Evolutionary conservation across 2,329 filamentous ascomycete genomes (phyloP), one percentile per base, ranked within the genome.

Genomic region (Erysiphe neolycopersici): DNA sequence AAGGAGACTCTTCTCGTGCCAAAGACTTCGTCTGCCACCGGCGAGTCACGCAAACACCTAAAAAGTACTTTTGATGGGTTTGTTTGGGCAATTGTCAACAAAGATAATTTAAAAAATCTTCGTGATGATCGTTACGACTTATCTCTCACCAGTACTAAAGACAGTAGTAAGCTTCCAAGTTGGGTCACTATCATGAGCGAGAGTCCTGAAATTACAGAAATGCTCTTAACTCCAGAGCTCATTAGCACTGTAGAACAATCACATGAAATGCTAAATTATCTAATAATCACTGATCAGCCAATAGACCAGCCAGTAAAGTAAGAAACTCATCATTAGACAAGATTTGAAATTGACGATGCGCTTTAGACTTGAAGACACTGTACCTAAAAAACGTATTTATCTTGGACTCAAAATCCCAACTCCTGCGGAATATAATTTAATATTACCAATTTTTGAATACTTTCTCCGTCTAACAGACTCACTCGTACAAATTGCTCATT

Each of bases 141-240:
- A 44, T 92, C 82, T 43, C 71, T 98, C 52, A 94, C 89, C 37
- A 75, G 76, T 50, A 94, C 87, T 57, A 93, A 92, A 68, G 89
- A 98, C 56, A 73, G 85, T 62, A 58, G 78, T 44, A 94, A 92
- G 66, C 73, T 98, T 31, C 87, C 89, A 31, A 62, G 69, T 49
- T 98, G 85, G 85, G 67, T 78, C 44, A 93, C 83, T 12, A 73
- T 94, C 56, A 95, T 98, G 89, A 91, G 76, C 56, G 89, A 98
- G 67, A 93, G 77, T 61, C 84, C 85, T 46, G 89, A 95, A 62
- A 77, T 98, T 53, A 94, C 85, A 12, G 81, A 94, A 39, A 66
- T 73, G 6, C 65, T 98, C 51, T 69, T 98, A 42, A 93, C 83
- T 4, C 69, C 79, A n/a, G 87, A 95, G 53, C 68, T 98, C 33